These are phyloP conservation scores for Solanum virginianum DNA, from an alignment of 257 asterid genomes.

Conservation along the genomic window DNA sequence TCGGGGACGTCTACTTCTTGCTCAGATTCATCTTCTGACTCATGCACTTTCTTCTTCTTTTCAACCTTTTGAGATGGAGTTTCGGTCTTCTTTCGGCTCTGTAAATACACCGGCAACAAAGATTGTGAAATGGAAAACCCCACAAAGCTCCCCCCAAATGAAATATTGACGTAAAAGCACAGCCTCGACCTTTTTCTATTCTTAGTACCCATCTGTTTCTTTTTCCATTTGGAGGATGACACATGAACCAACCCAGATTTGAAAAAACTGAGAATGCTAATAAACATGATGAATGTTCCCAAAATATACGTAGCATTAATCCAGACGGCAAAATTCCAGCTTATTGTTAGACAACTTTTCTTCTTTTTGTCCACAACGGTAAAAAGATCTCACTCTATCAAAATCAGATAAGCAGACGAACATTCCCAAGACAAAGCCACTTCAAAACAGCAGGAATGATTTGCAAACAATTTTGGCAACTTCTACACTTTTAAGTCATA, in stretches of 20 bases:
- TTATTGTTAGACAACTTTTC: background rate
- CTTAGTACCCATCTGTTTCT: background rate
- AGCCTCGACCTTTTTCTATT: background rate
- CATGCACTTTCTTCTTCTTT: constrained; percentile 29
- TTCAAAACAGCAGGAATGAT: background rate
- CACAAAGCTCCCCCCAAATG: background rate
- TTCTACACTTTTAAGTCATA: background rate
- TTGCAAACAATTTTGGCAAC: background rate
- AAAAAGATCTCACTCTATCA: background rate
- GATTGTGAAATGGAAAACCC: background rate
- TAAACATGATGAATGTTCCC: background rate
- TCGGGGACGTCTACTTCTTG: constrained; percentile 41
- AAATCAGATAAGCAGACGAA: background rate
- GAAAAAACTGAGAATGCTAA: background rate
- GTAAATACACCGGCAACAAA: constrained; percentile 4
- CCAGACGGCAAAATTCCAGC: background rate
- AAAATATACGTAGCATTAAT: background rate
- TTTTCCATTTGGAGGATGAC: background rate
- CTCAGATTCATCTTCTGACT: constrained; percentile 47
- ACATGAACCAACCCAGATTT: background rate
- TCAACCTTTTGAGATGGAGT: constrained; percentile 33
- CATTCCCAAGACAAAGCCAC: background rate
- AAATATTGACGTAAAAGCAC: background rate
- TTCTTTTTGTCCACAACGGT: background rate
- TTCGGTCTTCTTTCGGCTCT: constrained; percentile 41